Evolutionary conservation across 495 filamentous ascomycete species (phyloP), one percentile per base, ranked within the genome.

Genomic region (Podospora comata): DNA sequence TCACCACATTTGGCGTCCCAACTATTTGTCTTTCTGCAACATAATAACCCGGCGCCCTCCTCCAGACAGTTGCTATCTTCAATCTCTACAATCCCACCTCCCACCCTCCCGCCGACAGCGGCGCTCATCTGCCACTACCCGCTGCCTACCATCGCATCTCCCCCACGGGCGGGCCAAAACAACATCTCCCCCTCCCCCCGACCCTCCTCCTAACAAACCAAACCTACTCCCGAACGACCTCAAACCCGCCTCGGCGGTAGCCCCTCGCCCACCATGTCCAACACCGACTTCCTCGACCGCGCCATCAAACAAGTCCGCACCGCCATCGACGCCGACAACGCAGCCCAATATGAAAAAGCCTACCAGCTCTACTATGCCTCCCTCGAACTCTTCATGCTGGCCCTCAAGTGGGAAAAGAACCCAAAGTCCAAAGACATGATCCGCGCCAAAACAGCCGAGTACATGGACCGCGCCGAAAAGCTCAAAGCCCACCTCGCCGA

Each of bases 391-490:
- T 97, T 97, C 81, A 94, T 97, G 91, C 87, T 97, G 58, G 94
- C 94, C 11, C 82, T 97, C 32, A 98, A 98, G 83, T 98, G 93
- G 93, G 94, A 97, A 83, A 99, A 98, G 85, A 98, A 97, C 80
- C 86, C 88, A 53, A 93, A 92, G 68, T 92, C 91, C 57, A 98
- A 99, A 82, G 92, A 96, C 78, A 96, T 97, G 88, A 97, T 99
- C 70, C 89, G 94, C 65, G 87, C 88, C 57, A 98, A 98, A 81
- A 89, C 91, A 1, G 90, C 83, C 72, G 94, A 97, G 76, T 99
- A 99, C 84, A 96, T 99, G 92, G 93, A 96, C 78, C 91, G 95
- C 53, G 94, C 95, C 48, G 95, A 98, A 83, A 97, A 97, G 82
- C 85, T 99, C 60, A 98, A 98, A 81, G 87, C 88, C 15, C 94